These are phyloP conservation scores for Mucor velutinosus DNA, from an alignment of 371 early-diverging fungal genomes.

Conservation along the genomic window DNA sequence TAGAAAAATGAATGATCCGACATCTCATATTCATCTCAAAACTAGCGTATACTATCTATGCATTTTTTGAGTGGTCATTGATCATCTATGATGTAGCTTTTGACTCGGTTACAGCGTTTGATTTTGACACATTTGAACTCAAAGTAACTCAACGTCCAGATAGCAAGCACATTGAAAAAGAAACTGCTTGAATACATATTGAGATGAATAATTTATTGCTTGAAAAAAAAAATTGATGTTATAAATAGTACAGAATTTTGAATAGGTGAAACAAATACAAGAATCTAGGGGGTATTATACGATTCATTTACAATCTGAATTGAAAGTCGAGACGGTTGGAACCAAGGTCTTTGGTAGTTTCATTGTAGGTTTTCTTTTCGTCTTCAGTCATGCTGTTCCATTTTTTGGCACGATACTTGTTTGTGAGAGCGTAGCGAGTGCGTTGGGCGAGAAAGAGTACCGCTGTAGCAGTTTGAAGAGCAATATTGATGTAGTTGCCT, in stretches of 20 bases:
- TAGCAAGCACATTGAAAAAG: not conserved
- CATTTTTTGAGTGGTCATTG: constrained; percentile 84
- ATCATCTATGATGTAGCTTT: constrained; percentile 81
- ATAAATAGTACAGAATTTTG: not conserved
- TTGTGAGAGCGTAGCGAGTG: constrained; percentile 34
- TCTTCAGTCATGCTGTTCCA: constrained; percentile 38
- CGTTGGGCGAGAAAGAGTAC: constrained; percentile 25
- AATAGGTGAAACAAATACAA: not conserved
- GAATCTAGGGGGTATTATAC: no score
- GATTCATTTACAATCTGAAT: constrained; percentile 34
- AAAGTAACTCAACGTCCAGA: not conserved
- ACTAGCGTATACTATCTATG: constrained; percentile 75
- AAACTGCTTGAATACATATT: constrained; percentile 5
- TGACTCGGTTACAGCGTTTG: constrained; percentile 68
- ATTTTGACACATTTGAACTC: constrained; percentile 61
- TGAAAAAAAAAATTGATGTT: not conserved
- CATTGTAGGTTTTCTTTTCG: constrained; percentile 27
- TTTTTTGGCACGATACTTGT: constrained; percentile 25
- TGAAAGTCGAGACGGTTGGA: constrained; percentile 43
- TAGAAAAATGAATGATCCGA: not conserved
- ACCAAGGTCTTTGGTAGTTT: constrained; percentile 36
- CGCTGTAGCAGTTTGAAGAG: constrained; percentile 9
- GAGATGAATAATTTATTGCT: not conserved
- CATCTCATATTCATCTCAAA: not conserved
- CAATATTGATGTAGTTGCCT: constrained; percentile 42